Evolutionary conservation across 176 grass and related monocot genomes (phyloP).

Genomic region (Miscanthus lutarioriparius): DNA sequence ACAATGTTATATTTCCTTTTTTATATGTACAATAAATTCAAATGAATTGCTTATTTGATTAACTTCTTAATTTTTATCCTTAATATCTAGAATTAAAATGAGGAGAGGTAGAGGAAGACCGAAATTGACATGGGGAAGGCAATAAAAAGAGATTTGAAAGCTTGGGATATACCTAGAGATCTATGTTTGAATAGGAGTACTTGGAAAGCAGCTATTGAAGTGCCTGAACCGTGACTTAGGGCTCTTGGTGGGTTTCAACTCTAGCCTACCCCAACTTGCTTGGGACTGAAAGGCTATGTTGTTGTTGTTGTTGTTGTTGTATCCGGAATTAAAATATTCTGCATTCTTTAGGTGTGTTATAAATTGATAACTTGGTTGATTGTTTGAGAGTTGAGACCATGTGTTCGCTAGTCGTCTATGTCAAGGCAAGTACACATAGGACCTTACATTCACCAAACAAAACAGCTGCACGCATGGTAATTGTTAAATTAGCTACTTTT

Average conservation of each 20-base stretch:
- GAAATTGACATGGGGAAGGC: no score
- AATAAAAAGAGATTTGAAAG: no score
- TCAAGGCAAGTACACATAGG: slow-evolving; percentile 4
- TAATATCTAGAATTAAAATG: neutral
- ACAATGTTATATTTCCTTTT: neutral
- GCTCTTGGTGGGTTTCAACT: no score
- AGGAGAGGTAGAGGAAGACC: no score
- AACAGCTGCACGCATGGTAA: neutral
- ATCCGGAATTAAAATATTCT: neutral
- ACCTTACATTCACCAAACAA: neutral
- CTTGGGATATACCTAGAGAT: no score
- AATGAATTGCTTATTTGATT: neutral
- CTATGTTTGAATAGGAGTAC: no score
- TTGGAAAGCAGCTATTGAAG: no score
- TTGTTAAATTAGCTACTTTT: neutral
- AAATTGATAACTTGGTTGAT: slow-evolving; percentile 12
- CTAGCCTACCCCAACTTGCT: no score
- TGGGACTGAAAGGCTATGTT: no score
- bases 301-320: no score
- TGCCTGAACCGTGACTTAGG: no score
- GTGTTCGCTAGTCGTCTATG: neutral
- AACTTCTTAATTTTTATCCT: neutral
- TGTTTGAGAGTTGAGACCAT: neutral
- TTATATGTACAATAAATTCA: neutral
- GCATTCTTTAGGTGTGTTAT: neutral